Conservation (phyloP, 768 basidiomycete species). For the Galerina marginata region DNA sequence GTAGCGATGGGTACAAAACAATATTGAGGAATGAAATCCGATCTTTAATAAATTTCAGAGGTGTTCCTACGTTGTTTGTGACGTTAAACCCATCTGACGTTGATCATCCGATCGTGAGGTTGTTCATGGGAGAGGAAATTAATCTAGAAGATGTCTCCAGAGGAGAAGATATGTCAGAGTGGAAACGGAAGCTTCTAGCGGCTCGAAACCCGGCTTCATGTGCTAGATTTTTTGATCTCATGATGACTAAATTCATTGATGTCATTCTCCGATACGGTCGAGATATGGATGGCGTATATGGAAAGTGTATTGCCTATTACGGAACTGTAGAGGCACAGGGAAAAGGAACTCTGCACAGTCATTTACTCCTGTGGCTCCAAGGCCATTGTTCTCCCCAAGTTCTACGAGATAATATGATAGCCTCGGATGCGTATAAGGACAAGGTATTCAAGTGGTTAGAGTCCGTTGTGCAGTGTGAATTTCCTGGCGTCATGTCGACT, state of each 20-base stretch:
- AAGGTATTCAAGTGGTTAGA: background rate
- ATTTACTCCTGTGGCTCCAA: background rate
- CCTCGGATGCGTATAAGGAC: background rate
- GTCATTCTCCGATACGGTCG: background rate
- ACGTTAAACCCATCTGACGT: background rate
- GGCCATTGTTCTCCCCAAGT: background rate
- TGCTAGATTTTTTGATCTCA: background rate
- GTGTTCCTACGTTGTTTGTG: no score
- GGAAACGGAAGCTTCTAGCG: background rate
- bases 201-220: background rate
- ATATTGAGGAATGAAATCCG: no score
- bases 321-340: background rate
- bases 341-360: background rate
- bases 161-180: background rate
- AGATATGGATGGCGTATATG: background rate
- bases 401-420: background rate
- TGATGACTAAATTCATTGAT: background rate
- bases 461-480: conserved; percentile 1
- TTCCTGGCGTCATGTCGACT: background rate
- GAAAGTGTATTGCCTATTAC: background rate
- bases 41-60: no score
- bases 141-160: background rate
- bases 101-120: background rate
- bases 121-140: background rate
- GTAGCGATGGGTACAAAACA: no score